Evolutionary conservation across 345 rosid genomes (phyloP).

Genomic region (Eucalyptus pumila): DNA sequence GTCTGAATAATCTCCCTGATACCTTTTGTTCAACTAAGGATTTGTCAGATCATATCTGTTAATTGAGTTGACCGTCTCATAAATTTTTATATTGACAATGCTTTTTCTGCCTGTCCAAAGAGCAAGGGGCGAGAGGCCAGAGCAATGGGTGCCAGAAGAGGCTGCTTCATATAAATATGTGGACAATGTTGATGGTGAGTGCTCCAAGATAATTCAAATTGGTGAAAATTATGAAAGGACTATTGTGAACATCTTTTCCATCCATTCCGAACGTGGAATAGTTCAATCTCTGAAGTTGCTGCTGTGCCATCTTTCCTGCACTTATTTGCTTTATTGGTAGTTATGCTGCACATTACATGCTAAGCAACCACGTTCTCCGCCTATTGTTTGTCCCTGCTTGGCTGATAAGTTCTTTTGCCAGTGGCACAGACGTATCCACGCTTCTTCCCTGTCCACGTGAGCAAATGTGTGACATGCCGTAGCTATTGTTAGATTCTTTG

Average conservation of each 20-base stretch:
- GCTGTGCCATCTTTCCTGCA: not conserved
- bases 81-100: not conserved
- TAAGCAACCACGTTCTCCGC: not conserved
- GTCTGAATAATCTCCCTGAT: not conserved
- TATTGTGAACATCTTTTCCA: conserved; percentile 75
- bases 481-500: not conserved
- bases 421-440: not conserved
- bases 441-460: not conserved
- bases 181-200: conserved; percentile 16
- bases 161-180: conserved; percentile 6
- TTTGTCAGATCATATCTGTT: not conserved
- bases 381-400: not conserved
- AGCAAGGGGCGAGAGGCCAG: conserved; percentile 71
- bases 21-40: not conserved
- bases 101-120: conserved; percentile 18
- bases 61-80: not conserved
- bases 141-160: conserved; percentile 94
- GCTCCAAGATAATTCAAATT: conserved; percentile 23
- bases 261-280: conserved; percentile 36
- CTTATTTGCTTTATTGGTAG: not conserved
- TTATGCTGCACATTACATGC: not conserved
- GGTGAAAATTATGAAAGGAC: conserved; percentile 30
- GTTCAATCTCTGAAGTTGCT: conserved; percentile 16
- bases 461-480: not conserved
- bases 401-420: not conserved